Base-by-base conservation (phyloP, 148 eudicot species). In the Suaeda aralocaspica region DNA sequence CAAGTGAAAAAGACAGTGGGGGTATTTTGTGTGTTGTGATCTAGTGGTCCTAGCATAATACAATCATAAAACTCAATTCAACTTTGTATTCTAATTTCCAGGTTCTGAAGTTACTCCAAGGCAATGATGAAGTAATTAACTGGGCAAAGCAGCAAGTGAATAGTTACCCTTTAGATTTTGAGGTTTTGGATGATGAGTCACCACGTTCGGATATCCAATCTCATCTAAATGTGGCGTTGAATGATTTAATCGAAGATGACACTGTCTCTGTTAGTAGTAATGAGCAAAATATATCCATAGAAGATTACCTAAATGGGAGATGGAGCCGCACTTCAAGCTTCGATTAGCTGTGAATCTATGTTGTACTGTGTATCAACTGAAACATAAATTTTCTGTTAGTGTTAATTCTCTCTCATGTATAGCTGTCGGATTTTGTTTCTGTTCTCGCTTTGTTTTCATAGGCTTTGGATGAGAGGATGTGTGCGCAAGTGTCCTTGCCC, bases 51-150 rank as follows among this genome's bases (percentile, higher is more conserved):
- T n/a, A n/a, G n/a, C n/a, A n/a, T n/a, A n/a, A n/a, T n/a, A n/a
- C n/a, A n/a, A n/a, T 24, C 36, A 9, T n/a, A 53, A 53, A 69
- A 0, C 36, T 63, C 8, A 70, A 57, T n/a, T 11, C 33, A 56
- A 24, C 22, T 25, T 42, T 33, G 59, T 45, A 52, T 39, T 18
- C 48, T 8, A 18, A 48, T 42, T 50, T 26, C 24, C 83, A 92
- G 98, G 83, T 93, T 61, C 44, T 87, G 72, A 93, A 90, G 84
- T 83, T 93, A 72, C 92, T 91, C 70, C 82, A 84, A 84, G 95
- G 96, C 50, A 92, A 93, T 59, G 7, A 21, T 2, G 98, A 90
- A 65, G 82, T 82, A 50, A 77, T 68, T 1, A 77, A 82, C 52
- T 93, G 96, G 95, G 96, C 92, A 58, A 87, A 68, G 68, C 80